Evolutionary conservation across 1,284 basidiomycete species (phyloP), one percentile per base, ranked within the genome.

Genomic region (Trichosporon coremiiforme): DNA sequence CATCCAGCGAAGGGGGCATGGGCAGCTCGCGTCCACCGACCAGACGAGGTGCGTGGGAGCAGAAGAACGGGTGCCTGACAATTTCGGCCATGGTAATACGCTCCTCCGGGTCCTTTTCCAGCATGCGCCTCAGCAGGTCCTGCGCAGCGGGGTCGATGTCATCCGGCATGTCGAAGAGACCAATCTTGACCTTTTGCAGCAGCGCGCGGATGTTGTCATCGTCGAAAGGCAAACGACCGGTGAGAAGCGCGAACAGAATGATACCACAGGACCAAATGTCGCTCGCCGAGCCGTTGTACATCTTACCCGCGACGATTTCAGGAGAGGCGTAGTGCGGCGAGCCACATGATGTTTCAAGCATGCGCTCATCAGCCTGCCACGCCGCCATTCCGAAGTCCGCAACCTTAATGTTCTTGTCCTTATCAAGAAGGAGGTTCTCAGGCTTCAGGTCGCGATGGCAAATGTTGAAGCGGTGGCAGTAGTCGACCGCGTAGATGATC

Each of bases 191-290:
- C 83, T 94, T 94, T 75, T 90, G 88, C 55, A 98, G 86, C 22
- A 99, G 86, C 17, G 86, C 84, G 25, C 87, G 87, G 68, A 94
- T 88, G 80, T 87, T 82, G 81, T 86, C 82, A 78, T 96, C 92
- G 82, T 99, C 95, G 80, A 99, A 99, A 2, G 97, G 97, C 50
- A 99, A 86, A 47, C 89, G 87, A 5, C 95, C 96, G n/a, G 90
- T 91, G 31, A 99, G 87, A 13, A 99, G 86, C 13, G 94, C 95
- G 77, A 91, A 96, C 67, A 99, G 88, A 76, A 98, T 96, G 81
- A 99, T 90, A 70, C 97, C 97, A 80, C 96, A 98, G 38, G 94
- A 97, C 97, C 97, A 99, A 80, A 98, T 94, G 83, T 99, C 97
- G 53, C 94, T 90, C 17, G 89, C 88, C 1, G 90, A 88, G 29